phyloP scores from a whole-genome alignment of 441 rosid genomes.

The Brassica balearica region DNA sequence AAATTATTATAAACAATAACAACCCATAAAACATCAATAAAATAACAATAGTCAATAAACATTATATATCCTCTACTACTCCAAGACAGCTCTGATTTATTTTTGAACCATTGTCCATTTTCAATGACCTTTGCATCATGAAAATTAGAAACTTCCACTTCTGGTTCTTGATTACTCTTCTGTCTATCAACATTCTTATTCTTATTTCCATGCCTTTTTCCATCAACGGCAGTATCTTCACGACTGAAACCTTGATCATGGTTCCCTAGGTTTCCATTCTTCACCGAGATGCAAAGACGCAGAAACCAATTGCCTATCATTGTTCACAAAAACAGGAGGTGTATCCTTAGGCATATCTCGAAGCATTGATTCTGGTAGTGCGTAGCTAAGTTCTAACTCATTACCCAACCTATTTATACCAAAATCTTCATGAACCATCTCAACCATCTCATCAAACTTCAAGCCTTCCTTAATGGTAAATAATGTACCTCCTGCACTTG shows the following conservation, averaged over 20 bases:
- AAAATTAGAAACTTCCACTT: neutral
- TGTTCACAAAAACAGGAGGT: neutral
- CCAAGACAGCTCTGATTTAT: neutral
- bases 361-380: no score
- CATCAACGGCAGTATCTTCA: neutral
- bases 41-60: no score
- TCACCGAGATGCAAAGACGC: neutral
- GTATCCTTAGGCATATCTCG: no score
- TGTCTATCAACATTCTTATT: neutral
- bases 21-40: no score
- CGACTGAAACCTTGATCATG: neutral
- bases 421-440: neutral
- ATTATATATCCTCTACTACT: neutral
- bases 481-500: neutral
- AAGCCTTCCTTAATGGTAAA: neutral
- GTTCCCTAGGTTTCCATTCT: neutral
- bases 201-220: neutral
- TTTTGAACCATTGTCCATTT: neutral
- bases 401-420: neutral
- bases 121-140: neutral
- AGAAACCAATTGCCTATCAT: neutral
- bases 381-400: neutral
- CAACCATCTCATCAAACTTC: neutral
- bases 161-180: neutral
- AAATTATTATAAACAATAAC: no score